phyloP scores from a whole-genome alignment of 305 asterid species.

The Fraxinus albicans region DNA sequence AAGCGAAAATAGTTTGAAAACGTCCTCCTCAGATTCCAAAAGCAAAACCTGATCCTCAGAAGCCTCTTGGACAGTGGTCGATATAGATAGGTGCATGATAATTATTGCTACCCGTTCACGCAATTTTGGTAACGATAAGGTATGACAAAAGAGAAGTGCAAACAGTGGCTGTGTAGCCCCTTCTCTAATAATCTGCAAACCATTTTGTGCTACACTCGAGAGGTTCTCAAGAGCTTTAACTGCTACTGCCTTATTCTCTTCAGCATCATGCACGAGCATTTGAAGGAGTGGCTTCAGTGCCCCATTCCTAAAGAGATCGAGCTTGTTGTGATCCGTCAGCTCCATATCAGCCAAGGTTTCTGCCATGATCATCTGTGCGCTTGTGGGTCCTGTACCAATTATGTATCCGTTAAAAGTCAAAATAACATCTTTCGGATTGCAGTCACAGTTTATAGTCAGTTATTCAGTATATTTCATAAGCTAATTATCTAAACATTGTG shows the following conservation, averaged over 20 bases:
- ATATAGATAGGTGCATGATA: conserved; percentile 38
- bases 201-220: conserved; percentile 38
- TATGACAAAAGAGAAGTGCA: conserved; percentile 45
- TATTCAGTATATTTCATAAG: not conserved
- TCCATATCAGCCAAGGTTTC: conserved; percentile 38
- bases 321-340: conserved; percentile 47
- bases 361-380: conserved; percentile 35
- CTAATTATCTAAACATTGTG: not conserved
- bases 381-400: conserved; percentile 28
- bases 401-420: not conserved
- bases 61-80: conserved; percentile 32
- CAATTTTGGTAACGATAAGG: conserved; percentile 25
- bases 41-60: conserved; percentile 26
- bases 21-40: conserved; percentile 38
- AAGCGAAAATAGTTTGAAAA: conserved; percentile 47
- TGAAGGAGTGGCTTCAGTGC: conserved; percentile 44
- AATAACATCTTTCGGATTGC: not conserved
- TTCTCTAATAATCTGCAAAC: conserved; percentile 37
- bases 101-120: conserved; percentile 40
- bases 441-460: not conserved
- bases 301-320: conserved; percentile 36
- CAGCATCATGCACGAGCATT: conserved; percentile 29
- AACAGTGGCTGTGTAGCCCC: conserved; percentile 45
- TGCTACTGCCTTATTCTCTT: conserved; percentile 31
- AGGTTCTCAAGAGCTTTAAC: conserved; percentile 42